Percentiles rank a stretch among this genome's conserved stretches.
phyloP scores from a whole-genome alignment of 176 grass and related monocot species.

The Phragmites australis region DNA sequence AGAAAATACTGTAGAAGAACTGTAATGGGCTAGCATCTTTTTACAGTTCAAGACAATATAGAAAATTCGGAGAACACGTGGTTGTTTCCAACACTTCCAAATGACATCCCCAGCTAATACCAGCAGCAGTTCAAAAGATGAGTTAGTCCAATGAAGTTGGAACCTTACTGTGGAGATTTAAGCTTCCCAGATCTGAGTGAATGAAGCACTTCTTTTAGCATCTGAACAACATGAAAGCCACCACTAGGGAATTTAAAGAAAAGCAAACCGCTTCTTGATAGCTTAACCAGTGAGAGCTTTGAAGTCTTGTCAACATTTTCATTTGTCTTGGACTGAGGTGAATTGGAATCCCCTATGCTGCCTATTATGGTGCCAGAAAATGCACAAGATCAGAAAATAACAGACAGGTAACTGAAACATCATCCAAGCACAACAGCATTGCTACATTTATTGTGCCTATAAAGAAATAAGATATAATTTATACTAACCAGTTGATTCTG shows the following conservation, averaged over 20 bases:
- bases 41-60: slow-evolving; percentile 7
- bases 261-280: slow-evolving; percentile 82
- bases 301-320: slow-evolving; percentile 38
- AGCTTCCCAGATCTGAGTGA: slow-evolving; percentile 66
- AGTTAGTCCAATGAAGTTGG: slow-evolving; percentile 5
- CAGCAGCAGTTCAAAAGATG: background rate
- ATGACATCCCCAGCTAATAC: background rate
- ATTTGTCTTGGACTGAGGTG: slow-evolving; percentile 42
- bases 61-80: background rate
- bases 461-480: slow-evolving; percentile 6
- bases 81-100: background rate
- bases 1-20: slow-evolving; percentile 15
- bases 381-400: slow-evolving; percentile 34
- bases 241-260: slow-evolving; percentile 75
- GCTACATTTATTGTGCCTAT: background rate
- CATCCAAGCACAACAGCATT: slow-evolving; percentile 4
- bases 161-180: slow-evolving; percentile 74
- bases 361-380: slow-evolving; percentile 44
- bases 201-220: slow-evolving; percentile 66
- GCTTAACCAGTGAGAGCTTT: slow-evolving; percentile 82
- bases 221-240: slow-evolving; percentile 54
- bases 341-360: slow-evolving; percentile 25
- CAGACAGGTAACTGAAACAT: background rate
- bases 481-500: slow-evolving; percentile 54
- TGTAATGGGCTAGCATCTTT: background rate